Evolutionary conservation across 2,329 filamentous ascomycete genomes (phyloP).

Genomic region (Colletotrichum endophyticum): DNA sequence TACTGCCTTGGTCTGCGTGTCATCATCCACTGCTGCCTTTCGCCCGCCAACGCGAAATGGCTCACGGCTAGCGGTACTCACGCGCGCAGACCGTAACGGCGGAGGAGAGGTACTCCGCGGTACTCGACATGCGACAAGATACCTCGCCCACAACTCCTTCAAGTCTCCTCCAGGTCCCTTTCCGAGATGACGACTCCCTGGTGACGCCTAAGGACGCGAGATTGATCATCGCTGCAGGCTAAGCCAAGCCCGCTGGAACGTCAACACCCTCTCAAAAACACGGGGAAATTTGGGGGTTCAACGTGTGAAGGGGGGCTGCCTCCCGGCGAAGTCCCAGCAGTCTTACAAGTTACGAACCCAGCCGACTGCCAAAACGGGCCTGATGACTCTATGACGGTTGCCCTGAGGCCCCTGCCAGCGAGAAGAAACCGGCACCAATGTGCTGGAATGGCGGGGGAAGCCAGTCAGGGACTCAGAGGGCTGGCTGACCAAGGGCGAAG

Average conservation of each 20-base stretch:
- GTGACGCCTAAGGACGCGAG: slow-evolving; percentile 6
- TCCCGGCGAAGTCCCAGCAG: neutral
- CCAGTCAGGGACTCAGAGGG: neutral
- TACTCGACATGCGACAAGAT: neutral
- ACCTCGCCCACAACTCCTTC: neutral
- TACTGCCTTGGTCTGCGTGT: neutral
- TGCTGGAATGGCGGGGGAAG: slow-evolving; percentile 9
- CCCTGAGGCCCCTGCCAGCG: neutral
- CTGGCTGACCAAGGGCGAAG: neutral
- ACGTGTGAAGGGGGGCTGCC: neutral
- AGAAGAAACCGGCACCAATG: slow-evolving; percentile 21
- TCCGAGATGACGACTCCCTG: slow-evolving; percentile 12
- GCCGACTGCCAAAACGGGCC: slow-evolving; percentile 1
- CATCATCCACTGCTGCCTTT: neutral
- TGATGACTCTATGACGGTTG: slow-evolving; percentile 15
- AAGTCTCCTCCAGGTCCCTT: neutral
- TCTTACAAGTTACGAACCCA: neutral
- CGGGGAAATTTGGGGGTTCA: slow-evolving; percentile 5
- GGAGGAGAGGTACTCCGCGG: neutral
- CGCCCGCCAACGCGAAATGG: neutral
- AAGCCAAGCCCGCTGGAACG: neutral
- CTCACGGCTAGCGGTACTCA: neutral
- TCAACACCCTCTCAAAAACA: slow-evolving; percentile 8
- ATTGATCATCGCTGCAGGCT: slow-evolving; percentile 9
- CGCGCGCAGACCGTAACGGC: neutral